A percentile compares a stretch with the other conserved stretches of the same genome.
Evolutionary conservation across 768 basidiomycete genomes (phyloP).

Genomic region (Leucogyrophana mollusca): DNA sequence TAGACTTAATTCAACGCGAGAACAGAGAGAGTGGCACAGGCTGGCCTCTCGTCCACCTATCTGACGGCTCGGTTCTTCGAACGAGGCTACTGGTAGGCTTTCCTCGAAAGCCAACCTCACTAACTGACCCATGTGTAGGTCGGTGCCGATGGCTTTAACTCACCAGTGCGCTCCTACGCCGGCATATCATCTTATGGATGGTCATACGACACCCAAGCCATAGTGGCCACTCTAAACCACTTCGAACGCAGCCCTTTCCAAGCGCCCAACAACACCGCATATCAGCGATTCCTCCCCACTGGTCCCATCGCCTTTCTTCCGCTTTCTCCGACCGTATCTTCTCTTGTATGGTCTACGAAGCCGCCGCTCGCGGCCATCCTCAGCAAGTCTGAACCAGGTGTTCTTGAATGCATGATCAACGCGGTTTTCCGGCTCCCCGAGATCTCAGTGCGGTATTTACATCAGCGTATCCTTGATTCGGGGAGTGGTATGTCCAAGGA

Average conservation of each 20-base stretch:
- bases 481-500: constrained; percentile 46
- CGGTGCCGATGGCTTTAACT: constrained; percentile 94
- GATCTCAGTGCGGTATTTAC: constrained; percentile 66
- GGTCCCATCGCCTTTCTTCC: constrained; percentile 97
- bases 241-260: constrained; percentile 60
- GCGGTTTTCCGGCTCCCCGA: constrained; percentile 86
- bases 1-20: constrained; percentile 59
- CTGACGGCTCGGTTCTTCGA: constrained; percentile 61
- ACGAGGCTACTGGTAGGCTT: constrained; percentile 69
- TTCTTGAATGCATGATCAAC: constrained; percentile 78
- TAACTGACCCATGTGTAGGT: constrained; percentile 47
- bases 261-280: constrained; percentile 75
- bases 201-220: constrained; percentile 84
- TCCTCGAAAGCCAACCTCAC: not conserved
- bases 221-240: constrained; percentile 88
- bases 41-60: constrained; percentile 82
- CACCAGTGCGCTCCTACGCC: constrained; percentile 86
- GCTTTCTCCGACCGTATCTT: constrained; percentile 71
- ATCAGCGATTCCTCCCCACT: constrained; percentile 92
- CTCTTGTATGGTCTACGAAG: constrained; percentile 92
- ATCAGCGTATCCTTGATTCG: constrained; percentile 55
- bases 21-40: constrained; percentile 44
- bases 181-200: constrained; percentile 88
- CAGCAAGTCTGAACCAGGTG: constrained; percentile 58
- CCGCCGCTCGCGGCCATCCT: constrained; percentile 75